phyloP scores from a whole-genome alignment of 352 stramenopile species.

The Globisporangium paddicum region DNA sequence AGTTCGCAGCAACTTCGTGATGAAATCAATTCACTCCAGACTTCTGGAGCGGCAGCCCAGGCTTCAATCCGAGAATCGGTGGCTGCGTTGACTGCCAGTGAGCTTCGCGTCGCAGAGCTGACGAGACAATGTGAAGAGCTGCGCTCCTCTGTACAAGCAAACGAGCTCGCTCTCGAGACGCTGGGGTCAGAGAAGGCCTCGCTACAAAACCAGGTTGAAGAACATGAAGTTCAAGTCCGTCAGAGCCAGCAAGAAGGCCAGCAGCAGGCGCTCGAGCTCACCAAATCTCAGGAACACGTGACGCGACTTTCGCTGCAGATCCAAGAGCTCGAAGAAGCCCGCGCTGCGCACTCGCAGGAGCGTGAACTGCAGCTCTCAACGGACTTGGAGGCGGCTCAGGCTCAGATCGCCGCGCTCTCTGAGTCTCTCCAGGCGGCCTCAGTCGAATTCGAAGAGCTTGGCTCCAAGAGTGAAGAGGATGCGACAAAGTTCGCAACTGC shows the following conservation, averaged over 20 bases:
- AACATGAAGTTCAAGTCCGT: neutral
- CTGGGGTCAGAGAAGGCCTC: neutral
- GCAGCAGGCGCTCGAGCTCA: neutral
- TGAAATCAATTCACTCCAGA: neutral
- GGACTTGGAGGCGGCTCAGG: slow-evolving; percentile 18
- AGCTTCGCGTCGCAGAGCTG: neutral
- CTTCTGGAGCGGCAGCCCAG: neutral
- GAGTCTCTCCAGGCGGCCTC: slow-evolving; percentile 6
- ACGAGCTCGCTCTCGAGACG: neutral
- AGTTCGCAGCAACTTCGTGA: neutral
- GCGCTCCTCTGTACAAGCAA: neutral
- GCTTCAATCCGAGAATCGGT: neutral
- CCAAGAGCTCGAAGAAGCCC: slow-evolving; percentile 11
- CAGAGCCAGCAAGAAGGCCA: neutral
- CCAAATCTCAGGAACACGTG: neutral
- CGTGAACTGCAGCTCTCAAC: slow-evolving; percentile 5
- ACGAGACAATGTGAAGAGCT: neutral
- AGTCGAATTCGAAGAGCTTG: slow-evolving; percentile 16
- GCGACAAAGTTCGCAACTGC: neutral
- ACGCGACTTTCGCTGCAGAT: neutral
- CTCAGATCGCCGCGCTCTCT: slow-evolving; percentile 19
- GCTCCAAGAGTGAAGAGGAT: slow-evolving; percentile 2
- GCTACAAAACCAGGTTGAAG: neutral
- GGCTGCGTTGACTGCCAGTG: neutral
- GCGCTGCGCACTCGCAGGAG: slow-evolving; percentile 16